Base-by-base conservation (phyloP, 257 asterid species). In the Avicennia marina region DNA sequence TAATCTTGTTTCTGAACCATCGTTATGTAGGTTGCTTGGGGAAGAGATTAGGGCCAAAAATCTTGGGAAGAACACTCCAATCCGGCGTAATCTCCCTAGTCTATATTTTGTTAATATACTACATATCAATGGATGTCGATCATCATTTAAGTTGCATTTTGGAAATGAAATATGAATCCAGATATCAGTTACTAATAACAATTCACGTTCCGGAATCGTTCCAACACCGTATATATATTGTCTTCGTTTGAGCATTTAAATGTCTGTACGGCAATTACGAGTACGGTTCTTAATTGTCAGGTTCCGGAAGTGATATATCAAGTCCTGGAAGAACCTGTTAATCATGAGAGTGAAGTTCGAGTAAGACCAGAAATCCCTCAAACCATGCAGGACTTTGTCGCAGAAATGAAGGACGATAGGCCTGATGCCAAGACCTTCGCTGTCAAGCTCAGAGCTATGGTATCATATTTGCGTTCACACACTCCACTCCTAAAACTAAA, bases 291-390 rank as follows among this genome's bases (percentile, higher is more conserved):
- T n/a, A n/a, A n/a, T n/a, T 78, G 52, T 27, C 75, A 94, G 97
- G 95, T 94, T 56, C 97, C 97, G 26, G 81, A 84, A 65, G 90
- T 89, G 66, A 94, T 94, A 50, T 94, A 84, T 69, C 81, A 74
- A 75, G 87, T 86, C 56, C 77, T 94, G 54, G 84, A 82, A 67
- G 95, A 82, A 47, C 93, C 88, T 32, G 68, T 21, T 0, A 51
- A 73, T 15, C 75, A 67, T n/a, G n/a, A n/a, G 58, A 67, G 42
- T 41, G 83, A 73, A 48, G 31, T 47, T 59, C 64, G 70, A 27
- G 46, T 15, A 42, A 79, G 69, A 3, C 64, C 60, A 11, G 74
- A 76, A 63, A 61, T 63, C 33, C 95, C 95, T 49, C 86, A 82
- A 66, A 78, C 86, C 0, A 63, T 87, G 46, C 71, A 84, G 44